A percentile compares a stretch with the other conserved stretches of the same genome.
phyloP scores from a whole-genome alignment of 2,329 filamentous ascomycete species.

The Xylaria sp. region DNA sequence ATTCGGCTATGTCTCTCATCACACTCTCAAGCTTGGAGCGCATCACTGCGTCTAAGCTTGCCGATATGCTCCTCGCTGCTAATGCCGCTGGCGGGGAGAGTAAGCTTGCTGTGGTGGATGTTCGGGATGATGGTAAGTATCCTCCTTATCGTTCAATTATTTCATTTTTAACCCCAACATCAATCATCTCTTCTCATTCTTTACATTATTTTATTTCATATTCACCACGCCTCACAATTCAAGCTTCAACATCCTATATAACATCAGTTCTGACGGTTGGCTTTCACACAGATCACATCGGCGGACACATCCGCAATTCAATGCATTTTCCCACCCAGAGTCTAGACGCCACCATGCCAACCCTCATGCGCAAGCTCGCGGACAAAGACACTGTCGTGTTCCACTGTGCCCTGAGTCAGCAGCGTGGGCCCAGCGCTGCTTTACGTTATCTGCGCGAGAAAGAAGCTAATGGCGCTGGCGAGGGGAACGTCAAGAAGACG shows the following conservation, averaged over 20 bases:
- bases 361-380: constrained; percentile 80
- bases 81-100: constrained; percentile 40
- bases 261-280: background rate
- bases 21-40: constrained; percentile 71
- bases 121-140: constrained; percentile 70
- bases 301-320: constrained; percentile 85
- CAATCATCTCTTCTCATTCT: too few species aligned
- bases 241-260: background rate
- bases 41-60: constrained; percentile 76
- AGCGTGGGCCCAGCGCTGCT: constrained; percentile 87
- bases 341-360: constrained; percentile 81
- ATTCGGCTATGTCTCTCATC: constrained; percentile 41
- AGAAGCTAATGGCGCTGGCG: constrained; percentile 57
- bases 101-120: constrained; percentile 81
- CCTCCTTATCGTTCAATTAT: background rate
- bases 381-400: constrained; percentile 89
- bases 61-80: constrained; percentile 69
- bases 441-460: constrained; percentile 80
- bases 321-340: constrained; percentile 78
- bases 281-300: constrained; percentile 77
- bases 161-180: background rate
- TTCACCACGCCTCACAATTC: too few species aligned
- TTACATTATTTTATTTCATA: too few species aligned
- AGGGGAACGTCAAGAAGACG: constrained; percentile 40
- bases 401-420: constrained; percentile 92